These are phyloP conservation scores for Amaranthus palmeri DNA, from an alignment of 148 eudicot species.

Conservation along the genomic window DNA sequence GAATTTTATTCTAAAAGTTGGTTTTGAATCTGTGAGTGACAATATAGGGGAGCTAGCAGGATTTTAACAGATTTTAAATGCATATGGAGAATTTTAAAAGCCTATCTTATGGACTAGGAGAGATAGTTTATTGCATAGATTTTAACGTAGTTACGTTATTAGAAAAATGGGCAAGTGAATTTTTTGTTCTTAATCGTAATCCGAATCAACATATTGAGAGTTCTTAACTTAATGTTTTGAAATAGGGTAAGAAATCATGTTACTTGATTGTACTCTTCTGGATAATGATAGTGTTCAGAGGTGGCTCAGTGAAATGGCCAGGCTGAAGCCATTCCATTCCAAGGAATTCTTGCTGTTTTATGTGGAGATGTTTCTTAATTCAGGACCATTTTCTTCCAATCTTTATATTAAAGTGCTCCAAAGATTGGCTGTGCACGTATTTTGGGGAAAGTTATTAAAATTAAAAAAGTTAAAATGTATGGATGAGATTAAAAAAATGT, in stretches of 20 bases:
- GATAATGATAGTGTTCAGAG: not conserved
- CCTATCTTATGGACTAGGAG: not conserved
- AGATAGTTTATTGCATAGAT: not conserved
- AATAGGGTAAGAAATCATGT: not conserved
- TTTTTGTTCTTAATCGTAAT: not conserved
- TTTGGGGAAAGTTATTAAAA: no score
- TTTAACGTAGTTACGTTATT: no score
- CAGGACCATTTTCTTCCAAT: no score
- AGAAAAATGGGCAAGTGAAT: not conserved
- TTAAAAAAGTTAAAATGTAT: no score
- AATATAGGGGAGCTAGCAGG: not conserved
- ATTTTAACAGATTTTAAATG: not conserved
- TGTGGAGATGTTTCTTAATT: no score
- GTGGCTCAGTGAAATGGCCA: not conserved
- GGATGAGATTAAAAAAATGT: no score
- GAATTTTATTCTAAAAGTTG: not conserved
- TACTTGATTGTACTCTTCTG: not conserved
- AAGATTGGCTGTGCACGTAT: no score
- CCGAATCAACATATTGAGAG: not conserved
- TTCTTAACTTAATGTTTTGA: slow-evolving; percentile 3
- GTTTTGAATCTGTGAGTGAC: not conserved
- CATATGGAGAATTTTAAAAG: not conserved
- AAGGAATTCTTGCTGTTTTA: not conserved
- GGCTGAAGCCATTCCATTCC: not conserved
- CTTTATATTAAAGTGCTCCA: no score